Base-by-base conservation (phyloP, 1,284 basidiomycete species). In the Sanghuangporus baumii region DNA sequence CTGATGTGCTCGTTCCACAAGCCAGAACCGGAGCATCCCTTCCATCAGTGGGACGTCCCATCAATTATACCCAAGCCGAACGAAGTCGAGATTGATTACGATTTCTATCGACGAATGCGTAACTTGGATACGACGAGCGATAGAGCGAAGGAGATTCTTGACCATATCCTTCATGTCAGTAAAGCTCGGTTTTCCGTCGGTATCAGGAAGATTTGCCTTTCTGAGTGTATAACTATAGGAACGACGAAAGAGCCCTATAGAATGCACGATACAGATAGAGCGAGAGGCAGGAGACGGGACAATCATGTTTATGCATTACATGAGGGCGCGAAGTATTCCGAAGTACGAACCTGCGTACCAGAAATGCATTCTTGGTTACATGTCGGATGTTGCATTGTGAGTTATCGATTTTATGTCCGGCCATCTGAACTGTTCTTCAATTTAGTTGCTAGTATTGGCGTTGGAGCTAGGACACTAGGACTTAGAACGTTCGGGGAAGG, bases 311-410 rank as follows among this genome's bases (percentile, higher is more conserved):
- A 87, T 90, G 80, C 88, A 87, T 69, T 96, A 94, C 93, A 88
- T 94, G 82, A 82, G 84, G 71, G 84, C 91, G 1, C 82, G 85
- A 62, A 82, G 88, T 59, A 80, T 85, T 34, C 84, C 85, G 3
- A 79, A 81, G 67, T 88, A 90, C 66, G 86, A 86, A 55, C 73
- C 83, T 5, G 82, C 88, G 52, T 91, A 89, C 70, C 90, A 95
- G 69, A 94, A 94, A 91, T 93, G 91, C 68, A 93, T 96, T 64
- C 79, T 96, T 57, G 86, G 88, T 3, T 96, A 94, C 69, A 81
- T 94, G 59, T 93, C 93, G 1, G 94, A 96, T 73, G 76, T 92
- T 52, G 81, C 89, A 70, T 91, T 95, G 89, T 91, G 70, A 52
- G 84, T n/a, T 74, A 2, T 61, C 58, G 34, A 38, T 55, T 12